Conservation (phyloP, 352 stramenopile genomes). For the Phytophthora uliginosa region DNA sequence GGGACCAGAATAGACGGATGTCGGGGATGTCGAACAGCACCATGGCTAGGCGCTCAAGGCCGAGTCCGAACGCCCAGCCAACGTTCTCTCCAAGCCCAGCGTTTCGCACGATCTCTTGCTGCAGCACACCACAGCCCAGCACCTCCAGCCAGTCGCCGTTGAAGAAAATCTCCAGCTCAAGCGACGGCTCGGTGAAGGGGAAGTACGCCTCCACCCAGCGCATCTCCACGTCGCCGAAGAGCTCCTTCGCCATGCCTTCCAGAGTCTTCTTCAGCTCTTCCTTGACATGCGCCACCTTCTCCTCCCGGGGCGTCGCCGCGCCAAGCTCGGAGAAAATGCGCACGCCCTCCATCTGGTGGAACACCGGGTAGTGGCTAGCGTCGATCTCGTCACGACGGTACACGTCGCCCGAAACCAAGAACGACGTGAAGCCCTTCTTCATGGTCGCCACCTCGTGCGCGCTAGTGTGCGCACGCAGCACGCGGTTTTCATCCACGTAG, state of each 20-base stretch:
- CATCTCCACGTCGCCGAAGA: conserved; percentile 96
- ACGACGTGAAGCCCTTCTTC: conserved; percentile 89
- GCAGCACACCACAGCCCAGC: conserved; percentile 98
- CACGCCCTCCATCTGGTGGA: conserved; percentile 99
- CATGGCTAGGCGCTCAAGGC: conserved; percentile 99
- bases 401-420: conserved; percentile 96
- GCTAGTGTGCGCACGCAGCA: conserved; percentile 92
- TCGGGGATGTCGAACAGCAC: conserved; percentile 99
- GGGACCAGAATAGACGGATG: conserved; percentile 99
- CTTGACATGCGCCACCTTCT: conserved; percentile 86
- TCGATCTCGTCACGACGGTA: conserved; percentile 99
- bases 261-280: conserved; percentile 97
- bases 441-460: conserved; percentile 96
- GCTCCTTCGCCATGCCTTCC: conserved; percentile 94
- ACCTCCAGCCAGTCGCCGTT: conserved; percentile 99
- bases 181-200: conserved; percentile 98
- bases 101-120: conserved; percentile 95
- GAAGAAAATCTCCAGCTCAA: conserved; percentile 99
- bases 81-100: conserved; percentile 86
- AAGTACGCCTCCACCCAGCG: conserved; percentile 99
- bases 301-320: conserved; percentile 58
- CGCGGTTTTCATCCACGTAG: conserved; percentile 86
- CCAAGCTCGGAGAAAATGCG: conserved; percentile 94
- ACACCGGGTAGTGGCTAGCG: conserved; percentile 99
- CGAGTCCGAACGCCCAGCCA: conserved; percentile 99